Conservation (phyloP, 176 grass and related monocot species). For the Triticum monococcum region DNA sequence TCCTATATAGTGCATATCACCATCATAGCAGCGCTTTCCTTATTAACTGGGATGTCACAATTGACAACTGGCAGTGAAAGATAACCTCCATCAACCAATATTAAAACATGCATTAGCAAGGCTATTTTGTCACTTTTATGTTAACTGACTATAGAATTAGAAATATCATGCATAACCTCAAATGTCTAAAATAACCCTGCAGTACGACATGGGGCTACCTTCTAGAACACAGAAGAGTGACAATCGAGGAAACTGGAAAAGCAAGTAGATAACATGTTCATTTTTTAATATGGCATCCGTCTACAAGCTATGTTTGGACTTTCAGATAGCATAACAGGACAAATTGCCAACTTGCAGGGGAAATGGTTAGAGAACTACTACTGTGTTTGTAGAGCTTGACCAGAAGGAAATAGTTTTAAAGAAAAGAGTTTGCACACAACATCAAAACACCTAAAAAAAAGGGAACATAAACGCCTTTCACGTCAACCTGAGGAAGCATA, state of each 20-base stretch:
- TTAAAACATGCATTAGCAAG: neutral
- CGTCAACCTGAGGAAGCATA: constrained; percentile 15
- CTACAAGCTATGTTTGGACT: constrained; percentile 15
- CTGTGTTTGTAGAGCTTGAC: constrained; percentile 4
- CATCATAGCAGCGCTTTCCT: neutral
- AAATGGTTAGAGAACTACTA: constrained; percentile 8
- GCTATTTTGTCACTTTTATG: constrained; percentile 1
- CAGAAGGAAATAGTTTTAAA: constrained; percentile 4
- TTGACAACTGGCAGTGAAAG: neutral
- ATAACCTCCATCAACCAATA: neutral
- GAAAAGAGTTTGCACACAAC: constrained; percentile 18
- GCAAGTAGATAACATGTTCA: neutral
- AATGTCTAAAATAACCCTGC: constrained; percentile 1
- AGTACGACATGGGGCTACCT: constrained; percentile 5
- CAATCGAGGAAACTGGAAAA: neutral
- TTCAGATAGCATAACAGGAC: constrained; percentile 14
- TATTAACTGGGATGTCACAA: neutral
- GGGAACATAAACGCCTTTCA: constrained; percentile 1
- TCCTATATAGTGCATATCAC: neutral
- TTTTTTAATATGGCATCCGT: constrained; percentile 21
- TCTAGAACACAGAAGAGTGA: constrained; percentile 24
- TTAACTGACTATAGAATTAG: constrained; percentile 7
- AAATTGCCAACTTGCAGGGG: constrained; percentile 6
- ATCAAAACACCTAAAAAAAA: constrained; percentile 1
- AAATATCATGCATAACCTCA: neutral